Base-by-base conservation (phyloP, 768 basidiomycete genomes). In the Naematelia aurantialba region DNA sequence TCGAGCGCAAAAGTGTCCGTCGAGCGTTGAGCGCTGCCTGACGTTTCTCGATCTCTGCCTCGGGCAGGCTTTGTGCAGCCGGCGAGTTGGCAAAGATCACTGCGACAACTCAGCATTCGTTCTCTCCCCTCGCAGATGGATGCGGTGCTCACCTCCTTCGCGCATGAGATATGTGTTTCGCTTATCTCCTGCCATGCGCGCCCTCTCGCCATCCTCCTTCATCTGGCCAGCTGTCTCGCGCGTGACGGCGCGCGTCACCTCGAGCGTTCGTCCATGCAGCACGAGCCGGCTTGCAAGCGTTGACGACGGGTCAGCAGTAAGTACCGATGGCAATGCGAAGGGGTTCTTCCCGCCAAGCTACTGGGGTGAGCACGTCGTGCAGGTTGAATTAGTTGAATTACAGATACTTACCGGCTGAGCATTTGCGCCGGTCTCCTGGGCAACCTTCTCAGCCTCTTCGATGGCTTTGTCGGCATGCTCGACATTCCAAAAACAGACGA, bases 401-500 rank as follows among this genome's bases (percentile, higher is more conserved):
- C 30, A 13, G 11, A 4, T 25, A 73, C 75, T 45, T 46, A 74
- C 77, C 17, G 73, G 71, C 39, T 67, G 67, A 4, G 69, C 63
- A 58, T 77, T 77, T 5, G 76, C 69, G 11, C 76, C 76, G 1
- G 70, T 72, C 56, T 74, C 74, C 55, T 65, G 56, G 30, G 68
- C 55, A 0, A 75, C 74, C 25, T 61, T 60, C 24, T 89, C 85
- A 59, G 91, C 88, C 71, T 92, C 89, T 55, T 85, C 81, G 22
- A 98, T 81, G 8, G 85, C 91, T 60, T 85, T 85, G 70, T 93
- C 87, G 14, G 93, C 93, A 63, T 93, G 88, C 63, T 85, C 88
- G 60, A 83, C 85, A 58, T 93, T 90, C 92, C 94, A 97, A 79
- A 94, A 97, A 75, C 92, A 97, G 1, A 87, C 91, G 72, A 99